Evolutionary conservation across 495 filamentous ascomycete species (phyloP), one percentile per base, ranked within the genome.

Genomic region (Mycothermus thermophilus): DNA sequence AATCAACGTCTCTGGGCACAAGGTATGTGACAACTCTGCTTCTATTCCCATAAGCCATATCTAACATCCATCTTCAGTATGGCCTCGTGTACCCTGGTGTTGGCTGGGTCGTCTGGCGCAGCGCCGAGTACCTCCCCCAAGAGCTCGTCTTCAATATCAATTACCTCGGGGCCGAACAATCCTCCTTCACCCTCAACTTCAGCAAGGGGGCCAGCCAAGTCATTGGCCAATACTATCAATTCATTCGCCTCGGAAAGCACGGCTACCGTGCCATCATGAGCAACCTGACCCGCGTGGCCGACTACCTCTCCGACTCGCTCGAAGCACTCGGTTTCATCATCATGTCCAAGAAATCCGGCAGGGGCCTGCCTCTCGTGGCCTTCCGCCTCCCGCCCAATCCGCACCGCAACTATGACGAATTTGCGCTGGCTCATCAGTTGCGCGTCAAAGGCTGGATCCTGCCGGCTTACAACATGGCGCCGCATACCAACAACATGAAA

Each of bases 101-200:
- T 20, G 86, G 86, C 40, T 94, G 86, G 86, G 78, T 86, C 14
- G 69, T 93, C 42, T 94, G 85, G 84, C 72, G 85, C 21, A 69
- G 77, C 22, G 79, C 82, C 2, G 75, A 88, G 49, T 92, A 67
- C 57, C 68, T 94, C 1, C 85, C 85, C 15, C 64, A 87, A 54
- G 86, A 93, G 52, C 75, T 94, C 24, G 82, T 94, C 48, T 94
- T 94, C 72, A 93, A 92, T 68, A 88, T 93, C 69, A 94, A 94
- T 63, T 94, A 94, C 55, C 77, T 94, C 2, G 86, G 86, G 35
- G 81, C 86, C 16, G 83, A 94, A 46, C 86, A 94, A 59, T 76
- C 85, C n/a, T 92, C 83, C 34, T 93, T 93, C 66, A 94, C 86
- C n/a, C 71, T 94, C 33, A 94, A 94, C 66, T 94, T 94, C 66